Percentiles rank a stretch among this genome's conserved stretches.
These are phyloP conservation scores for Fusarium tjaetaba DNA, from an alignment of 2,329 filamentous ascomycete genomes.

Conservation along the genomic window DNA sequence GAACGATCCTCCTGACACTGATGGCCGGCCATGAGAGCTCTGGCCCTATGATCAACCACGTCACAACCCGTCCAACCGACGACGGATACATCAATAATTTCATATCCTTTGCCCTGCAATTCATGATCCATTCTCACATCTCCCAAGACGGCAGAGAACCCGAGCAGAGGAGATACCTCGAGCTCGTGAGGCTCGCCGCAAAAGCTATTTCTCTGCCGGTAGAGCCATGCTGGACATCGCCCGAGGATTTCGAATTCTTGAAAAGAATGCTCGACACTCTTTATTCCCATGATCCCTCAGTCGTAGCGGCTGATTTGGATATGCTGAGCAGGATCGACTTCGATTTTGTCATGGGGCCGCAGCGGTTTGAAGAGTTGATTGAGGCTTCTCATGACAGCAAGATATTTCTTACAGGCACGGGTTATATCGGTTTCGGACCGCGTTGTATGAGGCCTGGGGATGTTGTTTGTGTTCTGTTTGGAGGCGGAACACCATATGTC, in stretches of 20 bases:
- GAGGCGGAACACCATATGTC: neutral
- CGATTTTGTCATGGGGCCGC: neutral
- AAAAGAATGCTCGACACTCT: neutral
- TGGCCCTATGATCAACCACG: neutral
- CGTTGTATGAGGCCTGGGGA: neutral
- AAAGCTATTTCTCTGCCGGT: rapidly evolving
- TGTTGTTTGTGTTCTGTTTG: neutral
- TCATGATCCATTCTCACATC: rapidly evolving
- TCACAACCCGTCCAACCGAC: neutral
- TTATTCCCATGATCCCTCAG: rapidly evolving
- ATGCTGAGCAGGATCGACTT: neutral
- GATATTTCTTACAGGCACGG: neutral
- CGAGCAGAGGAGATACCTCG: neutral
- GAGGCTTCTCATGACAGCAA: rapidly evolving
- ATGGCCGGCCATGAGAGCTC: neutral
- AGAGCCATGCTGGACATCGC: neutral
- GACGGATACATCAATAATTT: neutral
- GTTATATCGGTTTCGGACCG: neutral
- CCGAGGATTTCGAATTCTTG: neutral
- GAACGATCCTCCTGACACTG: neutral
- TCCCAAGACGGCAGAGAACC: neutral
- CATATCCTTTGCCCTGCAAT: rapidly evolving
- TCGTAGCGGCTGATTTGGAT: neutral
- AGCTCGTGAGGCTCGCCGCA: neutral
- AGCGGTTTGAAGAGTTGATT: rapidly evolving